These are phyloP conservation scores for Vitis hybrid DNA, from an alignment of 177 flowering plant genomes.

Conservation along the genomic window DNA sequence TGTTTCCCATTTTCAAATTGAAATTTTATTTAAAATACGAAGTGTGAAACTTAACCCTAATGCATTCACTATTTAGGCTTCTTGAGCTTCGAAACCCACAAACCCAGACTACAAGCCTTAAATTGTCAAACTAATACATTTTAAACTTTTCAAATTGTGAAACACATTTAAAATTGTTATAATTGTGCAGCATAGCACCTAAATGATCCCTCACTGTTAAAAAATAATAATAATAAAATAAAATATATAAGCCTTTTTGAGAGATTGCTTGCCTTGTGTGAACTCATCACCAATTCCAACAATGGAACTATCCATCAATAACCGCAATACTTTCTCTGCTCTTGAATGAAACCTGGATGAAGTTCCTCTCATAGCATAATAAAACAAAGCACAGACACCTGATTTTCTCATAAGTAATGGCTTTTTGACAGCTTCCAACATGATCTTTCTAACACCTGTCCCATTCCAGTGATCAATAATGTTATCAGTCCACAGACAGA, in stretches of 20 bases:
- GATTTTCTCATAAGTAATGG: constrained; percentile 46
- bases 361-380: constrained; percentile 63
- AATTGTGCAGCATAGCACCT: no score
- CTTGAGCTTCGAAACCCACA: no score
- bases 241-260: not conserved
- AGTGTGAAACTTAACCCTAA: no score
- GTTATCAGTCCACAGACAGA: not conserved
- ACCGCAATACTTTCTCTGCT: constrained; percentile 48
- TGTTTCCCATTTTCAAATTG: no score
- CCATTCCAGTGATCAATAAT: constrained; percentile 5
- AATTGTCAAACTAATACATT: no score
- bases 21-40: no score
- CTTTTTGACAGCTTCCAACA: constrained; percentile 61
- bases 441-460: constrained; percentile 57
- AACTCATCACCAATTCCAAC: constrained; percentile 40
- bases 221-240: not conserved
- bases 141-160: no score
- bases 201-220: no score
- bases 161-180: no score
- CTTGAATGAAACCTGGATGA: constrained; percentile 74
- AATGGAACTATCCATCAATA: constrained; percentile 39
- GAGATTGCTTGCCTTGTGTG: constrained; percentile 41
- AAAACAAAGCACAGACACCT: constrained; percentile 70
- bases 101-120: no score
- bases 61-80: no score